Percentiles rank a stretch among this genome's conserved stretches.
Evolutionary conservation across 768 basidiomycete genomes (phyloP).

Genomic region (Chiua virens): DNA sequence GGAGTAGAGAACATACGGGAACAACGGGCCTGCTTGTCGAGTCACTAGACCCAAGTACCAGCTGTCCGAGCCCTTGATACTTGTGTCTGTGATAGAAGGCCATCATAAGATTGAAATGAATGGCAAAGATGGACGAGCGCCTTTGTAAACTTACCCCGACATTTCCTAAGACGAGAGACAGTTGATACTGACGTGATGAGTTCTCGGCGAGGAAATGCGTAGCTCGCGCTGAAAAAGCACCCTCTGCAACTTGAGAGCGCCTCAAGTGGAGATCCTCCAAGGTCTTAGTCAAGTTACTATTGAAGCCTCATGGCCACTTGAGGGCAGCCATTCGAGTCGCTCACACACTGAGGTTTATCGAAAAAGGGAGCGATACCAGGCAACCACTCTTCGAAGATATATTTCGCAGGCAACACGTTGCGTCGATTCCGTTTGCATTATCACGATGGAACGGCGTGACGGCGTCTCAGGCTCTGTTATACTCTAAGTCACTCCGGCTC

Average conservation of each 20-base stretch:
- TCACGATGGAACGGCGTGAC: no score
- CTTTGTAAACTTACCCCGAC: not conserved
- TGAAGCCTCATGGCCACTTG: not conserved
- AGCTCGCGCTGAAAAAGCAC: slow-evolving; percentile 7
- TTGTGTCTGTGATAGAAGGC: not conserved
- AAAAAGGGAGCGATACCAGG: no score
- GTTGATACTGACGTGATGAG: not conserved
- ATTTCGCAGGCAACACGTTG: no score
- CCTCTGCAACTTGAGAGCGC: not conserved
- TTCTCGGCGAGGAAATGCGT: not conserved
- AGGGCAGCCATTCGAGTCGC: no score
- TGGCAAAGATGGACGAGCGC: not conserved
- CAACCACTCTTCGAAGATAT: no score
- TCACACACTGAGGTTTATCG: no score
- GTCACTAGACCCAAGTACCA: not conserved
- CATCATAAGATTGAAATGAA: not conserved
- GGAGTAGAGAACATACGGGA: no score
- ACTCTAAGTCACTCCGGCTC: no score
- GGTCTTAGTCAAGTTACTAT: not conserved
- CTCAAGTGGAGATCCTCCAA: not conserved
- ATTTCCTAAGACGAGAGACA: no score
- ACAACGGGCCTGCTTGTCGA: not conserved
- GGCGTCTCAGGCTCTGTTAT: no score
- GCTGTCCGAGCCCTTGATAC: not conserved
- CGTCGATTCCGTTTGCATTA: no score